These are phyloP conservation scores for Taphrina populina DNA, from an alignment of 1,139 yeast species.

Conservation along the genomic window DNA sequence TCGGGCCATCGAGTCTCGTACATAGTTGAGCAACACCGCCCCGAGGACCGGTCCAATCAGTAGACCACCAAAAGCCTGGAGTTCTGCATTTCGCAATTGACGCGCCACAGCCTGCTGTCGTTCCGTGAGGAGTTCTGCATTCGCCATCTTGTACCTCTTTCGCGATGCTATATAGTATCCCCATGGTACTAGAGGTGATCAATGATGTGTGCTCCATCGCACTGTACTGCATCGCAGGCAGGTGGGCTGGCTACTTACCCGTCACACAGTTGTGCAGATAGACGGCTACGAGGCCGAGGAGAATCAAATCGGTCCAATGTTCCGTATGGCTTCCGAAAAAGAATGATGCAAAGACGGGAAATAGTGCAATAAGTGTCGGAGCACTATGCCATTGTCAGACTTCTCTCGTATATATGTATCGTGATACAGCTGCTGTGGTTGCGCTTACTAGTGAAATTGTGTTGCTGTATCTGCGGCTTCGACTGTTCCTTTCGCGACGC, in stretches of 20 bases:
- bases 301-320: conserved; percentile 23
- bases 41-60: conserved; percentile 37
- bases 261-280: conserved; percentile 31
- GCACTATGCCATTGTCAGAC: conserved; percentile 10
- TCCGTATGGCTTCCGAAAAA: conserved; percentile 27
- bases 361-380: conserved; percentile 28
- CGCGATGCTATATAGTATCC: conserved; percentile 19
- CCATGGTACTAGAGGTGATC: conserved; percentile 19
- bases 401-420: too few species aligned
- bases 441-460: conserved; percentile 28
- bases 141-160: conserved; percentile 11
- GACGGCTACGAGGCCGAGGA: conserved; percentile 28
- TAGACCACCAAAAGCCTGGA: conserved; percentile 25
- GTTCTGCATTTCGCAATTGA: conserved; percentile 8
- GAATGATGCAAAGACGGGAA: conserved; percentile 28
- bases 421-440: too few species aligned
- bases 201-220: neutral
- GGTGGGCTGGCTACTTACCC: neutral
- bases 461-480: conserved; percentile 24
- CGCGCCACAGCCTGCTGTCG: conserved; percentile 1
- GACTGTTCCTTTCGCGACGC: conserved; percentile 16
- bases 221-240: neutral
- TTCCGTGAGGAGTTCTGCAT: conserved; percentile 5
- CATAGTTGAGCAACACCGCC: conserved; percentile 34
- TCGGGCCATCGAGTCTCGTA: conserved; percentile 34